Conservation (phyloP, 164 flowering plant genomes). For the Umbellularia californica region DNA sequence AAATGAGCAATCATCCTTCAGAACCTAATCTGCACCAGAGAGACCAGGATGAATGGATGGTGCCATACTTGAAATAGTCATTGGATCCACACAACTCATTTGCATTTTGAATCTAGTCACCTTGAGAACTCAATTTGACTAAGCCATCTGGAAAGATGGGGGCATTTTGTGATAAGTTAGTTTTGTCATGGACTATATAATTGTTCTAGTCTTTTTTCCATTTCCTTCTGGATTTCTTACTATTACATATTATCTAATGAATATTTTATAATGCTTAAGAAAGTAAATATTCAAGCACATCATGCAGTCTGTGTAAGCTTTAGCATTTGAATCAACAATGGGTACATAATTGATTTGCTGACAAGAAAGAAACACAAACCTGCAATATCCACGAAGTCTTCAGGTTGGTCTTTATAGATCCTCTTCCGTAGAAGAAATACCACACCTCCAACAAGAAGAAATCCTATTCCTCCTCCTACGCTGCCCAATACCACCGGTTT, state of each 20-base stretch:
- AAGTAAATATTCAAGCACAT: no score
- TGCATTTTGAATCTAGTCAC: neutral
- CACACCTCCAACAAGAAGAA: constrained; percentile 41
- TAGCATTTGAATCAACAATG: neutral
- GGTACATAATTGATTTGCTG: neutral
- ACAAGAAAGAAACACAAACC: constrained; percentile 34
- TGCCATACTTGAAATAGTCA: neutral
- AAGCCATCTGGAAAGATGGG: neutral
- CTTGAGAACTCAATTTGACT: neutral
- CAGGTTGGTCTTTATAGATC: constrained; percentile 52
- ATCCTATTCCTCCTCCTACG: constrained; percentile 39
- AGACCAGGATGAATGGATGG: neutral
- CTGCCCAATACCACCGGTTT: constrained; percentile 57
- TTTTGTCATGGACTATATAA: no score
- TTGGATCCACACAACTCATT: neutral
- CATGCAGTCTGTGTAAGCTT: no score
- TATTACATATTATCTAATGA: no score
- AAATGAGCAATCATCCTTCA: neutral
- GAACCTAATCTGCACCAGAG: neutral
- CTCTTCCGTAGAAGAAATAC: constrained; percentile 48
- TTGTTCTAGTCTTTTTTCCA: no score
- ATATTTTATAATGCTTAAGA: no score
- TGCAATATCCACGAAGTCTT: constrained; percentile 86
- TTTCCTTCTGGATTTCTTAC: no score
- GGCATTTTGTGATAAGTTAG: no score